These are phyloP conservation scores for Discostella pseudostelligera DNA, from an alignment of 108 stramenopile genomes.

Conservation along the genomic window DNA sequence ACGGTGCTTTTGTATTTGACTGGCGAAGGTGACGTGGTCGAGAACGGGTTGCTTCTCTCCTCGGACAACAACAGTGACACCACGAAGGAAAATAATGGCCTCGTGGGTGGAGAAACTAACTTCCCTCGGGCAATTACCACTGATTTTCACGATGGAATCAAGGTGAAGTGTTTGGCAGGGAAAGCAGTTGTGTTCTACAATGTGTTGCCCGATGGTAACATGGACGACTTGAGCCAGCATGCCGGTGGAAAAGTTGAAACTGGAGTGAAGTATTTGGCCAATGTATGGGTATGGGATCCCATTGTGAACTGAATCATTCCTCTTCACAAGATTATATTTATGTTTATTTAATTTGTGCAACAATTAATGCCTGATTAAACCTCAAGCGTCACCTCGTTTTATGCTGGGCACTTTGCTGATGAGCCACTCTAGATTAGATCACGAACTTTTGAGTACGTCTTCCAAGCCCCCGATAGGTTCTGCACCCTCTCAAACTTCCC, in stretches of 20 bases:
- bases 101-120: slow-evolving; percentile 74
- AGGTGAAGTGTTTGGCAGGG: slow-evolving; percentile 68
- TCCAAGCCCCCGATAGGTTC: slow-evolving; percentile 63
- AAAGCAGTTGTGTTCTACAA: slow-evolving; percentile 88
- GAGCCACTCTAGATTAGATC: too few relatives aligned
- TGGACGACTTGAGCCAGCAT: slow-evolving; percentile 89
- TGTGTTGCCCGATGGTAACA: slow-evolving; percentile 89
- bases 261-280: slow-evolving; percentile 82
- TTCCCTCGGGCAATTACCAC: slow-evolving; percentile 84
- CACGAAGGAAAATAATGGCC: slow-evolving; percentile 40
- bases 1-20: slow-evolving; percentile 83
- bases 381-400: too few relatives aligned
- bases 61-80: slow-evolving; percentile 34
- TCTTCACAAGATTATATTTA: too few relatives aligned
- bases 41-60: slow-evolving; percentile 25
- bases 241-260: slow-evolving; percentile 63
- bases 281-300: slow-evolving; percentile 82
- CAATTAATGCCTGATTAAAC: too few relatives aligned
- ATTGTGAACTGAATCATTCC: slow-evolving; percentile 34
- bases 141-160: slow-evolving; percentile 73
- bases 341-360: not conserved
- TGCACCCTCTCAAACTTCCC: slow-evolving; percentile 53
- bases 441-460: slow-evolving; percentile 41
- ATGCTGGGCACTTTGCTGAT: too few relatives aligned
- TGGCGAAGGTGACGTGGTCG: slow-evolving; percentile 43